phyloP scores from a whole-genome alignment of 805 yeast genomes.

The Kurtzmaniella fragi region DNA sequence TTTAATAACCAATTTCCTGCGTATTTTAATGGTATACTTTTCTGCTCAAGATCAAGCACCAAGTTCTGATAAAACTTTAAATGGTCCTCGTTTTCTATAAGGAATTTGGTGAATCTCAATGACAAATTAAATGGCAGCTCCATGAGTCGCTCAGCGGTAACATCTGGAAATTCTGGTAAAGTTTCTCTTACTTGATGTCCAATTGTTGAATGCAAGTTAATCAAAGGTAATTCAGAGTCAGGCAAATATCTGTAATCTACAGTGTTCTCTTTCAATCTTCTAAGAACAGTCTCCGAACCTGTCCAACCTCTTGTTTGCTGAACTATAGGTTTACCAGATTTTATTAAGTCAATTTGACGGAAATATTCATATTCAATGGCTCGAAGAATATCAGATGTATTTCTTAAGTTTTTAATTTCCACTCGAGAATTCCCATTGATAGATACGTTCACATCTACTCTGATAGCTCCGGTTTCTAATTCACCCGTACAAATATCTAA shows the following conservation, averaged over 20 bases:
- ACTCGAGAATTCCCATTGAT: conserved; percentile 68
- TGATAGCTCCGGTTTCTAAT: conserved; percentile 88
- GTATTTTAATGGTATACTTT: conserved; percentile 23
- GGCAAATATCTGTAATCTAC: conserved; percentile 93
- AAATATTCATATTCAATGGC: conserved; percentile 72
- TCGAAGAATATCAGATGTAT: conserved; percentile 69
- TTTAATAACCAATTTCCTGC: conserved; percentile 81
- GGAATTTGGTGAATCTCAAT: conserved; percentile 69
- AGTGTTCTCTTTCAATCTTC: conserved; percentile 74
- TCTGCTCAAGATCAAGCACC: conserved; percentile 17
- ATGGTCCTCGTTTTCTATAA: conserved; percentile 47
- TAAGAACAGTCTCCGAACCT: conserved; percentile 60
- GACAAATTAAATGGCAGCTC: conserved; percentile 50
- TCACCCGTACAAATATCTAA: conserved; percentile 82
- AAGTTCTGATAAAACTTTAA: conserved; percentile 50
- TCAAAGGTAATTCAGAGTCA: conserved; percentile 77
- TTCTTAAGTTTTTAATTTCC: conserved; percentile 86
- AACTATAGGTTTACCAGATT: conserved; percentile 21
- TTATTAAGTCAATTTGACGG: conserved; percentile 56
- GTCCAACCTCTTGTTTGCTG: conserved; percentile 92
- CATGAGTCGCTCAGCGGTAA: conserved; percentile 42
- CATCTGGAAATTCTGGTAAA: conserved; percentile 63
- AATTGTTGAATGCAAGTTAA: conserved; percentile 43
- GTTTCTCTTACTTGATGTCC: conserved; percentile 32
- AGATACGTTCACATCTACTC: conserved; percentile 93